These are phyloP conservation scores for Daedaleopsis nitida DNA, from an alignment of 768 basidiomycete species.

Conservation along the genomic window DNA sequence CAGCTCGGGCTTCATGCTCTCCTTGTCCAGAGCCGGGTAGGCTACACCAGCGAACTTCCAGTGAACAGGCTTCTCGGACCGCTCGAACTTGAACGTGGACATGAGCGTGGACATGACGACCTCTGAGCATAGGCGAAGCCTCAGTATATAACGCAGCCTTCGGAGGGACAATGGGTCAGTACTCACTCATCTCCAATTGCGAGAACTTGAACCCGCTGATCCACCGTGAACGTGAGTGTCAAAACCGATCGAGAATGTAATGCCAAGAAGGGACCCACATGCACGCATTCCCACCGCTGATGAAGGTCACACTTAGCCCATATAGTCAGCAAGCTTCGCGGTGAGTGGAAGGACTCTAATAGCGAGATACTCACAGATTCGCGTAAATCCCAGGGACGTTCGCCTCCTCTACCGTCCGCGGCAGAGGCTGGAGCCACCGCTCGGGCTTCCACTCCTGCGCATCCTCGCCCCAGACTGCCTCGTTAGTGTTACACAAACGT, in stretches of 20 bases:
- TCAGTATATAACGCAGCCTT: too few relatives aligned
- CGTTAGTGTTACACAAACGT: constrained; percentile 35
- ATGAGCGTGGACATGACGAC: constrained; percentile 13
- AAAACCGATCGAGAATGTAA: too few relatives aligned
- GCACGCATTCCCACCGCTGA: constrained; percentile 36
- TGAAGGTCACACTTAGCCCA: constrained; percentile 39
- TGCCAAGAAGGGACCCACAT: constrained; percentile 28
- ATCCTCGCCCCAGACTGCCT: constrained; percentile 44
- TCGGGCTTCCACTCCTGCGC: constrained; percentile 45
- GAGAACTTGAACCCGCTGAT: constrained; percentile 47
- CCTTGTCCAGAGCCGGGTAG: constrained; percentile 10
- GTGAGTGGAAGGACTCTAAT: too few relatives aligned
- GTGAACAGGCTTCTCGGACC: constrained; percentile 2
- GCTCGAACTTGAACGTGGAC: constrained; percentile 13
- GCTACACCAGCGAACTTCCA: constrained; percentile 15
- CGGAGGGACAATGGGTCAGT: neutral
- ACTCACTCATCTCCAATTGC: constrained; percentile 23
- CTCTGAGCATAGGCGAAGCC: constrained; percentile 13
- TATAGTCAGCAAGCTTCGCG: too few relatives aligned
- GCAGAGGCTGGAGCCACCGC: constrained; percentile 37
- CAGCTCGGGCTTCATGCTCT: constrained; percentile 5
- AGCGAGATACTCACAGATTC: constrained; percentile 22
- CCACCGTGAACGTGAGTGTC: neutral
- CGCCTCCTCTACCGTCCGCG: constrained; percentile 25
- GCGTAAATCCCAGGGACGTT: constrained; percentile 37